These are phyloP conservation scores for Emmonsia crescens DNA, from an alignment of 2,329 filamentous ascomycete genomes.

Conservation along the genomic window DNA sequence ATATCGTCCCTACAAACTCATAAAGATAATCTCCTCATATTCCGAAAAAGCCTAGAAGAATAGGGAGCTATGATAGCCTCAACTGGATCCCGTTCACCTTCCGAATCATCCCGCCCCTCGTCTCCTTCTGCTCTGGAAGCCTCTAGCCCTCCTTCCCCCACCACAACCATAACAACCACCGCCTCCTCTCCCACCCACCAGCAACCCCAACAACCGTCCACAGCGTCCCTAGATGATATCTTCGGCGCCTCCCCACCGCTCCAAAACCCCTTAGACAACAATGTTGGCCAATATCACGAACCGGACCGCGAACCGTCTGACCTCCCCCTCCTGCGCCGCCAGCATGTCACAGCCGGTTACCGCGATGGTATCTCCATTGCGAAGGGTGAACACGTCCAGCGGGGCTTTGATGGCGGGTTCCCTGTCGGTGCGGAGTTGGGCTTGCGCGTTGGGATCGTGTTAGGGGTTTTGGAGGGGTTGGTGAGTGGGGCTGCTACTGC, in stretches of 20 bases:
- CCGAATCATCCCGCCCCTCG: neutral
- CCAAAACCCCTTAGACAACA: neutral
- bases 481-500: slow-evolving; percentile 17
- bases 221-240: slow-evolving; percentile 28
- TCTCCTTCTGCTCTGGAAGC: neutral
- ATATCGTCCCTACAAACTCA: neutral
- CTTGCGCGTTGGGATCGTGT: slow-evolving; percentile 57
- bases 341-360: slow-evolving; percentile 78
- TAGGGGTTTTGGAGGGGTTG: slow-evolving; percentile 70
- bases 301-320: slow-evolving; percentile 46
- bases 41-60: neutral
- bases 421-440: slow-evolving; percentile 73
- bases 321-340: slow-evolving; percentile 59
- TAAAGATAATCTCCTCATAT: neutral
- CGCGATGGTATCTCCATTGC: slow-evolving; percentile 71
- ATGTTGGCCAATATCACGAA: neutral
- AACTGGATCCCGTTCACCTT: neutral
- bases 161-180: slow-evolving; percentile 1
- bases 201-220: neutral
- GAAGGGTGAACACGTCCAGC: slow-evolving; percentile 68
- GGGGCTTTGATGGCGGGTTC: slow-evolving; percentile 87
- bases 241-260: slow-evolving; percentile 29
- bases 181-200: neutral
- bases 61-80: neutral
- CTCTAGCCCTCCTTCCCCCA: neutral